Evolutionary conservation across 768 basidiomycete genomes (phyloP).

Genomic region (Trichaptum fuscoviolaceum): DNA sequence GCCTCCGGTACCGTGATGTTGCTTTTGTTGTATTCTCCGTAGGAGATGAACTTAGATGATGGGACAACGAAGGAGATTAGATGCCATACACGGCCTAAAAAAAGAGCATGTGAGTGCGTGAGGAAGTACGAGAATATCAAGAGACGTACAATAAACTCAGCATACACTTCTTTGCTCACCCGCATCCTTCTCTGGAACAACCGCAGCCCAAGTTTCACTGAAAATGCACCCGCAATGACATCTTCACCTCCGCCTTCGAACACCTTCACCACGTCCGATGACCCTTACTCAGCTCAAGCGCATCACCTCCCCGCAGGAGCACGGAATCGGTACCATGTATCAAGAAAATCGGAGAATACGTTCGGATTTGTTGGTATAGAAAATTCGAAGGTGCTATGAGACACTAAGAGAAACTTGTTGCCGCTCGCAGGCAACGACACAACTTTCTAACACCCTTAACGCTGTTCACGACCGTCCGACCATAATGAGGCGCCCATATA

Average conservation of each 20-base stretch:
- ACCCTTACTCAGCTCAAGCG: not conserved
- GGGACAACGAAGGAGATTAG: not conserved
- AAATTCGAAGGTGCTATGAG: conserved; percentile 54
- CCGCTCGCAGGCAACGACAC: conserved; percentile 51
- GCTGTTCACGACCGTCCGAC: conserved; percentile 13
- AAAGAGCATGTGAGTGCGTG: not conserved
- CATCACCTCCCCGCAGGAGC: not conserved
- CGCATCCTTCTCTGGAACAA: not conserved
- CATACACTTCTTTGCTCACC: not conserved
- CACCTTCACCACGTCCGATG: not conserved
- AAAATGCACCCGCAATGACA: not conserved
- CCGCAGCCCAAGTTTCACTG: not conserved
- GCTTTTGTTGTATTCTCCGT: not conserved
- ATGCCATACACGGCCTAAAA: not conserved
- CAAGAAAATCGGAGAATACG: conserved; percentile 44
- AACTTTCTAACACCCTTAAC: conserved; percentile 51
- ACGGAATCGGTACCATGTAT: conserved; percentile 24
- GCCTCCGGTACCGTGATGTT: not conserved
- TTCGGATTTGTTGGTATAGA: conserved; percentile 54
- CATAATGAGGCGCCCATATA: conserved; percentile 9
- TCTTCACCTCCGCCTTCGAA: not conserved
- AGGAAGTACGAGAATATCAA: not conserved
- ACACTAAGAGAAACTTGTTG: conserved; percentile 49
- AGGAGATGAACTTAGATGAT: not conserved
- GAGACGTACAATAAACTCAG: not conserved